These are phyloP conservation scores for Aspergillus fijiensis DNA, from an alignment of 2,329 filamentous ascomycete genomes.

Conservation along the genomic window DNA sequence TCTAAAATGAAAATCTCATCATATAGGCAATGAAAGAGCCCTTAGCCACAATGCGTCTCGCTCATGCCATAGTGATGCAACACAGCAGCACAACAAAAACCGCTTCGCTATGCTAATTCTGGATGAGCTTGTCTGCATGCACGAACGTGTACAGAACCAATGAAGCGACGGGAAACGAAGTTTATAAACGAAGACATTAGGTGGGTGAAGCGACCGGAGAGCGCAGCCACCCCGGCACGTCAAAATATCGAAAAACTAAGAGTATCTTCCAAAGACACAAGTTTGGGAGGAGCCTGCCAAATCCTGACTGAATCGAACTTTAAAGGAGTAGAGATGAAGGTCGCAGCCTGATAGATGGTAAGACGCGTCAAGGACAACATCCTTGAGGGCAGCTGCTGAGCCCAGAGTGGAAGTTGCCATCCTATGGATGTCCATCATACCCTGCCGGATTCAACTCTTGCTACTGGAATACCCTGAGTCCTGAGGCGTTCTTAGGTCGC, in stretches of 20 bases:
- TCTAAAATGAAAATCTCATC: not conserved
- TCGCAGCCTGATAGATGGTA: not conserved
- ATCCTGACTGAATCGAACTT: slow-evolving; percentile 1
- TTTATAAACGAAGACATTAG: not conserved
- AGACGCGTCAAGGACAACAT: not conserved
- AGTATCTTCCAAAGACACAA: slow-evolving; percentile 3
- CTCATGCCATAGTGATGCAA: not conserved
- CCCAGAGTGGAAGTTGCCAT: not conserved
- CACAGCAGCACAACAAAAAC: not conserved
- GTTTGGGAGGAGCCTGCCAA: slow-evolving; percentile 7
- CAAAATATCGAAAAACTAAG: not conserved
- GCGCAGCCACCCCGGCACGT: slow-evolving; percentile 1
- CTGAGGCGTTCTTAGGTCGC: slow-evolving; percentile 13
- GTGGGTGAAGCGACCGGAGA: not conserved
- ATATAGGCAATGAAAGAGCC: too few relatives aligned
- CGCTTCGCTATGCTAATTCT: not conserved
- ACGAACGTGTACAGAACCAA: not conserved
- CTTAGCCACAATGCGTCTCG: not conserved
- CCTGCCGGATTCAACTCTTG: slow-evolving; percentile 14
- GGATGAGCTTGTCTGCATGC: not conserved
- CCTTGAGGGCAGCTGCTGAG: not conserved
- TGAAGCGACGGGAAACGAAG: not conserved
- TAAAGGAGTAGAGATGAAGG: not conserved
- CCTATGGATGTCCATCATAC: not conserved
- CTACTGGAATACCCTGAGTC: slow-evolving; percentile 29